phyloP scores from a whole-genome alignment of 805 yeast genomes.

The Starmera quercuum region DNA sequence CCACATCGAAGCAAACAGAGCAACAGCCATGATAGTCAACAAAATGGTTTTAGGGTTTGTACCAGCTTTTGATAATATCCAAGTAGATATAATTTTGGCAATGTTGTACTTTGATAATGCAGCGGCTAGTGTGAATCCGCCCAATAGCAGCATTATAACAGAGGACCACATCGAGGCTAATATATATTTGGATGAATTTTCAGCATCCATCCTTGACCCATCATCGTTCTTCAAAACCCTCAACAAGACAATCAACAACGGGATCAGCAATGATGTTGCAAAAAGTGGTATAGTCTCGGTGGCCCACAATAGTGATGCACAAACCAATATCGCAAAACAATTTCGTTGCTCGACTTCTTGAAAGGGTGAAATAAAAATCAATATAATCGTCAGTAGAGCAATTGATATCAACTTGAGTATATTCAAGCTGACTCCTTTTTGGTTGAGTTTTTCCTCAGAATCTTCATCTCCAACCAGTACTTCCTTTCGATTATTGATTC shows the following conservation, averaged over 20 bases:
- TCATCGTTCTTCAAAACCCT: constrained; percentile 57
- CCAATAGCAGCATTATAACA: constrained; percentile 79
- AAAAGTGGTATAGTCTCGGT: constrained; percentile 89
- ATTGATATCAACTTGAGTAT: constrained; percentile 41
- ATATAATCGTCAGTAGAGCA: constrained; percentile 34
- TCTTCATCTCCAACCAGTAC: constrained; percentile 20
- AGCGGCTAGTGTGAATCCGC: constrained; percentile 94
- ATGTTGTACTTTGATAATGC: constrained; percentile 87
- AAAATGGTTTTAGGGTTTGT: constrained; percentile 74
- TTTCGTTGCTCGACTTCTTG: constrained; percentile 53
- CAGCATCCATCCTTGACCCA: constrained; percentile 52
- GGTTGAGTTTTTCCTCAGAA: constrained; percentile 16
- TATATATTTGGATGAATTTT: constrained; percentile 64
- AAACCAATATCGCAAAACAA: constrained; percentile 76
- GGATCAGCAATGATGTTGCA: constrained; percentile 80
- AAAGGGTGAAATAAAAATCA: constrained; percentile 46
- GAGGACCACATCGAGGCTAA: constrained; percentile 93
- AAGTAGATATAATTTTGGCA: constrained; percentile 79
- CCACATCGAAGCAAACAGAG: constrained; percentile 88
- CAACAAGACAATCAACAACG: constrained; percentile 68
- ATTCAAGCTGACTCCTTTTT: constrained; percentile 22
- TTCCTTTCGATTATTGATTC: constrained; percentile 16
- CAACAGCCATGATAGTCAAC: constrained; percentile 77
- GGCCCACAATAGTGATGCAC: constrained; percentile 90
- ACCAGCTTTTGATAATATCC: constrained; percentile 76